Base-by-base conservation (phyloP, 2,329 filamentous ascomycete species). In the Colletotrichum gloeosporioides region DNA sequence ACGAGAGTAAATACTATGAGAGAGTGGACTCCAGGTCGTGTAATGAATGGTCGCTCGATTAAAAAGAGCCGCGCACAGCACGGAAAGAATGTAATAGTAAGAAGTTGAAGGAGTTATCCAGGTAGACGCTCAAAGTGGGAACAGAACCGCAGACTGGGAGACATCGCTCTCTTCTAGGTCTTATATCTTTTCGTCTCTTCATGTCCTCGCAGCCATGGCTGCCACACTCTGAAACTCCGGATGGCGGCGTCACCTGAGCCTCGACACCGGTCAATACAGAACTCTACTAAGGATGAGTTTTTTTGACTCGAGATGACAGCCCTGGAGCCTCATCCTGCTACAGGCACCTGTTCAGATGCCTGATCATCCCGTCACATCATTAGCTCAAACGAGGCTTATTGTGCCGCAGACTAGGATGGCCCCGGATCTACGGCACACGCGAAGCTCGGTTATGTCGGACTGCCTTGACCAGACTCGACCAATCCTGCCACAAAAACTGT, bases 141-240 rank as follows among this genome's bases (percentile, higher is more conserved):
- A 53, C 15, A 10, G 13, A 2, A 29, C 2, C 12, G 25, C 15
- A 25, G 4, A 0, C 0, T 5, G n/a, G 8, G 3, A 63, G 18
- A 1, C 31, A 32, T 13, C 2, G 22, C 16, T n/a, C 12, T n/a
- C n/a, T 4, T 6, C 6, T 8, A 15, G 61, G 16, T 49, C 36
- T 71, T 71, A 71, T 71, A 65, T 65, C 29, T 31, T 34, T 31
- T 27, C 31, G n/a, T 53, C 25, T 18, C 32, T 55, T 67, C 32
- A 64, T 29, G 27, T 29, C 44, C 44, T 64, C 8, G 29, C 62
- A 25, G 27, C 15, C 57, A 64, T 59, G 25, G 16, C 65, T 69
- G 74, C 69, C 70, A 74, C 59, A 74, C 36, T 59, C 70, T 76
- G 74, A 76, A 76, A 76, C 74, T 69, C 64, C 59, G 70, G 70